phyloP scores from a whole-genome alignment of 164 flowering plant species.

The Magnolia kwangsiensis region DNA sequence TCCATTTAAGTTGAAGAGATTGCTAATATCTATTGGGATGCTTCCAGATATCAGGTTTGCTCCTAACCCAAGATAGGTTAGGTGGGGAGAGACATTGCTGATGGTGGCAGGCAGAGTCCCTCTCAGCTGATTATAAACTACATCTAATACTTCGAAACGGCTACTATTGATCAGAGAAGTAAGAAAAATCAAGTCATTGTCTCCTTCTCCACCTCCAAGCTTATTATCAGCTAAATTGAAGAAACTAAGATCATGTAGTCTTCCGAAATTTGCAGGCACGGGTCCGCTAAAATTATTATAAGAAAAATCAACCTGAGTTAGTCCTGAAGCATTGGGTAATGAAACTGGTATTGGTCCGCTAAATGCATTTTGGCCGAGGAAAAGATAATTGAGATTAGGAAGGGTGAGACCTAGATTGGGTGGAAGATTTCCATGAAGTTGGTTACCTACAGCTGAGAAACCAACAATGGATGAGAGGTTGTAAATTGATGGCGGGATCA shows the following conservation, averaged over 20 bases:
- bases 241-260: slow-evolving; percentile 4
- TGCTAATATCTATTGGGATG: slow-evolving; percentile 34
- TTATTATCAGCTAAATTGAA: slow-evolving; percentile 12
- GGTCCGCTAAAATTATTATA: slow-evolving; percentile 24
- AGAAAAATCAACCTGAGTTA: slow-evolving; percentile 15
- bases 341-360: slow-evolving; percentile 27
- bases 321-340: slow-evolving; percentile 28
- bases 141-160: slow-evolving; percentile 3
- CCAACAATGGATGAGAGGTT: background rate
- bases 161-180: slow-evolving; percentile 27
- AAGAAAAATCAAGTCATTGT: slow-evolving; percentile 28
- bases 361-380: slow-evolving; percentile 13
- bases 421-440: background rate
- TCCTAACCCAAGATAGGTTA: slow-evolving; percentile 2
- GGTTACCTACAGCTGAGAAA: background rate
- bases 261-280: slow-evolving; percentile 14
- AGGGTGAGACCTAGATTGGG: background rate
- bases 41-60: slow-evolving; percentile 25
- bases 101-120: slow-evolving; percentile 30
- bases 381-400: slow-evolving; percentile 3
- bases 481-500: background rate
- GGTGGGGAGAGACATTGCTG: slow-evolving; percentile 22
- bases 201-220: slow-evolving; percentile 18
- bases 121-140: slow-evolving; percentile 12
- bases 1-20: slow-evolving; percentile 17